Percentiles rank a stretch among this genome's conserved stretches.
Evolutionary conservation across 345 rosid genomes (phyloP).

Genomic region (Luvunga scandens): DNA sequence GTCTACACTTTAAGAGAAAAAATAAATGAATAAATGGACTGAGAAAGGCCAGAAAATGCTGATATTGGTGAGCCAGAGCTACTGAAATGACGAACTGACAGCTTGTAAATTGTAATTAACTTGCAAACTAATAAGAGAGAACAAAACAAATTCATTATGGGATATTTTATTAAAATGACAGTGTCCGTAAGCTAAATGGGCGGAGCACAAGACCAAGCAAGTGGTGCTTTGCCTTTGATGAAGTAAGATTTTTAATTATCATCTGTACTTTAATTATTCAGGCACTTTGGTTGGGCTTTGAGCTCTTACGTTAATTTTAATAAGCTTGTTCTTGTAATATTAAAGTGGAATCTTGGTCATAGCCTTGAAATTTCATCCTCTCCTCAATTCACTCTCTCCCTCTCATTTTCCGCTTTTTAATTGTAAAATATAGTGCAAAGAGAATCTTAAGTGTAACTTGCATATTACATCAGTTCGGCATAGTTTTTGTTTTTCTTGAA

Average conservation of each 20-base stretch:
- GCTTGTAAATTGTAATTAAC: constrained; percentile 12
- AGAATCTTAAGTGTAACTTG: background rate
- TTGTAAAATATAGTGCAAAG: background rate
- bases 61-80: constrained; percentile 4
- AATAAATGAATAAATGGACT: background rate
- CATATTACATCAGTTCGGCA: too few relatives aligned
- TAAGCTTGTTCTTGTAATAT: background rate
- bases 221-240: constrained; percentile 31
- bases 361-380: constrained; percentile 9
- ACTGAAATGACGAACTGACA: constrained; percentile 17
- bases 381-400: background rate
- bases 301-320: constrained; percentile 18
- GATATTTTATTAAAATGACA: constrained; percentile 15
- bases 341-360: constrained; percentile 29
- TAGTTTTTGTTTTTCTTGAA: too few relatives aligned
- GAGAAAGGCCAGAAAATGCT: background rate
- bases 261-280: constrained; percentile 11
- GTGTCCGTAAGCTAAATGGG: constrained; percentile 32
- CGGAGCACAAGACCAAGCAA: constrained; percentile 54
- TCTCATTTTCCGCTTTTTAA: background rate
- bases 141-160: background rate
- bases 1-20: background rate
- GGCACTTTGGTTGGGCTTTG: constrained; percentile 36
- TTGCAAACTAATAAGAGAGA: too few relatives aligned
- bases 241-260: background rate